These are phyloP conservation scores for Rutstroemia sp. DNA, from an alignment of 2,329 filamentous ascomycete species.

Conservation along the genomic window DNA sequence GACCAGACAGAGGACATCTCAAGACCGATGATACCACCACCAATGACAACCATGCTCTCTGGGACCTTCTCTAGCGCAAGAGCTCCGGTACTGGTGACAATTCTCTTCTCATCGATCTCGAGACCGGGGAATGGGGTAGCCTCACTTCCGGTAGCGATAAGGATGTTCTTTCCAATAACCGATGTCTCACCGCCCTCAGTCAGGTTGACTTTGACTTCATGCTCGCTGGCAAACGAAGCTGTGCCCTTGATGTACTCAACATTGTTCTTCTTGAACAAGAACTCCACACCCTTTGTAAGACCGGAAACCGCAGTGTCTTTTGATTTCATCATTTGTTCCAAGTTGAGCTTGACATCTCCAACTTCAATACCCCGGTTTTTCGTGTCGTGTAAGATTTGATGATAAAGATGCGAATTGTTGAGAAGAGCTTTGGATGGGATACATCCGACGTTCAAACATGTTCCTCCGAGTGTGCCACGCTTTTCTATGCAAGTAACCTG, in stretches of 20 bases:
- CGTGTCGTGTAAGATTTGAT: conserved; percentile 93
- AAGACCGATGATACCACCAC: conserved; percentile 95
- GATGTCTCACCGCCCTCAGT: conserved; percentile 86
- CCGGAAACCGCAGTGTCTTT: conserved; percentile 87
- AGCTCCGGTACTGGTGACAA: conserved; percentile 93
- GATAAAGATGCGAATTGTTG: conserved; percentile 98
- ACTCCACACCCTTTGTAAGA: conserved; percentile 96
- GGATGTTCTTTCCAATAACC: conserved; percentile 88
- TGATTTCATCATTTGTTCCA: conserved; percentile 94
- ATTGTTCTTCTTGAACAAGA: conserved; percentile 98
- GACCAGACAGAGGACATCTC: conserved; percentile 99
- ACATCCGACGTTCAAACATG: conserved; percentile 97
- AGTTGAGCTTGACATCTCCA: conserved; percentile 92
- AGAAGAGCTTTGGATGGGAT: conserved; percentile 99
- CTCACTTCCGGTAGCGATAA: conserved; percentile 95
- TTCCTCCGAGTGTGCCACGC: conserved; percentile 88
- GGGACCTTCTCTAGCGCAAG: conserved; percentile 85
- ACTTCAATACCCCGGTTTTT: conserved; percentile 97
- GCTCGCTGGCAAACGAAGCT: conserved; percentile 77
- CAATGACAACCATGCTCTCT: conserved; percentile 95
- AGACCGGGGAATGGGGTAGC: conserved; percentile 93
- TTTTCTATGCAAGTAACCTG: conserved; percentile 98
- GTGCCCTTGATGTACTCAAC: conserved; percentile 97
- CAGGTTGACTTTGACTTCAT: conserved; percentile 86
- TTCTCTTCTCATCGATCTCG: conserved; percentile 93